Percentiles rank a stretch among this genome's conserved stretches.
phyloP scores from a whole-genome alignment of 768 basidiomycete species.

The Crucibulum laeve region DNA sequence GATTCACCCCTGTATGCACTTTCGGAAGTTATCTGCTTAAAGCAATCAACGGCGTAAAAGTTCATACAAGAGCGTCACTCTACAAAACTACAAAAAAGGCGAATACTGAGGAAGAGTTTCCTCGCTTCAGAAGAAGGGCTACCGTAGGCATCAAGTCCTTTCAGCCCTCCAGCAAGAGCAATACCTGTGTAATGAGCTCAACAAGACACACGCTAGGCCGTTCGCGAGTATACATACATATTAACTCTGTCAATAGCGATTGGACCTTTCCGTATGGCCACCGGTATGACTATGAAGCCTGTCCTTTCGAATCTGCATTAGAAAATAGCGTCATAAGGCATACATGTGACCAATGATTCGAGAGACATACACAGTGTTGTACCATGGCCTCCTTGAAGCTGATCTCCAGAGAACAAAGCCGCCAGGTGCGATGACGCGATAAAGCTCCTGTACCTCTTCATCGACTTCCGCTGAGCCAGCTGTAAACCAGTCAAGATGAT shows the following conservation, averaged over 20 bases:
- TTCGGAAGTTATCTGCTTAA: too few relatives aligned
- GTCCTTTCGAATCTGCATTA: constrained; percentile 38
- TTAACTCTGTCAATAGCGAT: constrained; percentile 64
- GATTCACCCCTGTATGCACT: too few relatives aligned
- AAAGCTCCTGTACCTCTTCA: constrained; percentile 51
- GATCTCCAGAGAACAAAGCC: constrained; percentile 67
- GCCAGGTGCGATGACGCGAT: constrained; percentile 49
- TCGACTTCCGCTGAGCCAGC: constrained; percentile 43
- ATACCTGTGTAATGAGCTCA: constrained; percentile 20
- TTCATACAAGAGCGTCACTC: too few relatives aligned
- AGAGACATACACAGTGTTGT: constrained; percentile 38
- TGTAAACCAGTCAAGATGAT: constrained; percentile 59
- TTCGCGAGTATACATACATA: constrained; percentile 40
- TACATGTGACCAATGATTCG: background rate
- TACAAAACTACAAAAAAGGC: too few relatives aligned
- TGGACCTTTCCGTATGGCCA: constrained; percentile 48
- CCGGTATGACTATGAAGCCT: constrained; percentile 49
- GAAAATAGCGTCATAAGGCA: background rate
- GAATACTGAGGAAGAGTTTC: too few relatives aligned
- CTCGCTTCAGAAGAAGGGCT: too few relatives aligned
- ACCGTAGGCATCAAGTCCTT: background rate
- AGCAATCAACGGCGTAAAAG: too few relatives aligned
- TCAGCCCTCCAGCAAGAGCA: constrained; percentile 29
- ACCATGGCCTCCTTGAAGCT: constrained; percentile 64
- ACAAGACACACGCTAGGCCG: background rate